These are phyloP conservation scores for Prosopis cineraria DNA, from an alignment of 306 rosid genomes.

Conservation along the genomic window DNA sequence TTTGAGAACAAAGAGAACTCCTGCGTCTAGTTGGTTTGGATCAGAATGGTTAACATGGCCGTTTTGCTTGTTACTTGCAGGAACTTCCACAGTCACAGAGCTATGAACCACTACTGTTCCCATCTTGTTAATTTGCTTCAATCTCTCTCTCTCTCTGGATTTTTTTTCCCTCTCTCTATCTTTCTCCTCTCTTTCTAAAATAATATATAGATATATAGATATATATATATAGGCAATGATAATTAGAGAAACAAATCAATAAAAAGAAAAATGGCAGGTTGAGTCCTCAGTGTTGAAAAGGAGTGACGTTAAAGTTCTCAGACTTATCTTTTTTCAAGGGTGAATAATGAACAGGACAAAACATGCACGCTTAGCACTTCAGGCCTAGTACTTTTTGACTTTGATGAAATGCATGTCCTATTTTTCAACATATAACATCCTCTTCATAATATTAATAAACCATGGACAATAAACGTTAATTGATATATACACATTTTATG, in stretches of 20 bases:
- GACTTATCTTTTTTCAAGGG: neutral
- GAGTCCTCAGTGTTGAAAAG: neutral
- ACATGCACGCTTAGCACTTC: neutral
- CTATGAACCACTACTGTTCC: constrained; percentile 36
- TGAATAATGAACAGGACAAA: neutral
- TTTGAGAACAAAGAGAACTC: constrained; percentile 77
- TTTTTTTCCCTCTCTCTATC: neutral
- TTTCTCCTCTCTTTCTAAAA: neutral
- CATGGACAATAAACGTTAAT: no score
- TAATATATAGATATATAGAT: no score
- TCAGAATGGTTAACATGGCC: constrained; percentile 35
- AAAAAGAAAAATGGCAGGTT: constrained; percentile 14
- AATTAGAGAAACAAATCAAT: neutral
- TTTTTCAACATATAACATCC: no score
- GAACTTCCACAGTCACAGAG: constrained; percentile 35
- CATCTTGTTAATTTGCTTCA: constrained; percentile 28
- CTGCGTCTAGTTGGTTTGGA: constrained; percentile 63
- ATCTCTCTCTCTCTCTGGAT: neutral
- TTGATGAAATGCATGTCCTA: no score
- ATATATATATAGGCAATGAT: neutral
- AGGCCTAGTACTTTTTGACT: no score
- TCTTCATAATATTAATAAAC: no score
- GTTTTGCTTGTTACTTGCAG: constrained; percentile 45
- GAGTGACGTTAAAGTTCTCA: neutral
- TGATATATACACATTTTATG: no score